A percentile compares a stretch with the other conserved stretches of the same genome.
Evolutionary conservation across 1,284 basidiomycete species (phyloP).

Genomic region (Ganoderma multipileum): DNA sequence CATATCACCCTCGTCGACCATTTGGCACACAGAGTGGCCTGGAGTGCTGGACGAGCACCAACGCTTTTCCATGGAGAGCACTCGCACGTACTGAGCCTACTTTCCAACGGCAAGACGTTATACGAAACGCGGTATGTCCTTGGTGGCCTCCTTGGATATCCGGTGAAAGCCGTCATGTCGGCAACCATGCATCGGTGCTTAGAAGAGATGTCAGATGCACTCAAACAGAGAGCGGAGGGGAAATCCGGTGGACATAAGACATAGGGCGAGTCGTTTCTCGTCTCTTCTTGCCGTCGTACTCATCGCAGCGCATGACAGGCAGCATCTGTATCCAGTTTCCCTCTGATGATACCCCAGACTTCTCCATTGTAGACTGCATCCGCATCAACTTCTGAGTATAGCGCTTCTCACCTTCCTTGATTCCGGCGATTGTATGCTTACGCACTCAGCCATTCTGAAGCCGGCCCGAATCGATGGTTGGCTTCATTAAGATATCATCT

Average conservation of each 20-base stretch:
- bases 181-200: conserved; percentile 52
- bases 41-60: conserved; percentile 10
- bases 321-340: background rate
- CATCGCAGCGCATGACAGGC: background rate
- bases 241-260: background rate
- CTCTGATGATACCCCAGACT: background rate
- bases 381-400: background rate
- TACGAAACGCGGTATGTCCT: conserved; percentile 72
- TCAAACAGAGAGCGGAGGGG: conserved; percentile 58
- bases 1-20: conserved; percentile 9
- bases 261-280: background rate
- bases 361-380: background rate
- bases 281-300: background rate
- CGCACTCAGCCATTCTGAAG: background rate
- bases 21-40: background rate
- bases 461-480: conserved; percentile 8
- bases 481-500: background rate
- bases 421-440: background rate
- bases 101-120: conserved; percentile 2
- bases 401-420: background rate
- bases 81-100: conserved; percentile 1
- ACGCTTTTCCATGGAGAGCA: conserved; percentile 11
- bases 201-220: conserved; percentile 57
- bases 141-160: conserved; percentile 58
- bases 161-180: conserved; percentile 53